phyloP scores from a whole-genome alignment of 2,329 filamentous ascomycete genomes.

The Corynespora cassiicola region DNA sequence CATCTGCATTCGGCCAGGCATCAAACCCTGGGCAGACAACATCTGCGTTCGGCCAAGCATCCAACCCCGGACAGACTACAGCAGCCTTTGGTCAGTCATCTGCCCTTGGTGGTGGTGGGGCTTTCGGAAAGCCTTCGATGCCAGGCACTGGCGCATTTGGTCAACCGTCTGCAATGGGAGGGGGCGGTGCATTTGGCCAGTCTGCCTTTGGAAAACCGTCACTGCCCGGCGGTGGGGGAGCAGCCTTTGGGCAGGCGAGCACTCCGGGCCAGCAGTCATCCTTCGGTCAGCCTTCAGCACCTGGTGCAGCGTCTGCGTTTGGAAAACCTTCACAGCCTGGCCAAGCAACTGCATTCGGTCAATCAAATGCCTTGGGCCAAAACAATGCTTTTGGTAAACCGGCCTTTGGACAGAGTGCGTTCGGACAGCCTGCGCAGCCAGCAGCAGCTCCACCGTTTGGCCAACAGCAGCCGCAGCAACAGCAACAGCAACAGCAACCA shows the following conservation, averaged over 20 bases:
- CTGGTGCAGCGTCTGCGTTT: constrained; percentile 34
- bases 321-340: constrained; percentile 39
- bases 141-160: constrained; percentile 28
- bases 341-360: constrained; percentile 40
- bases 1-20: constrained; percentile 49
- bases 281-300: constrained; percentile 50
- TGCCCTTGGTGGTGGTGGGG: constrained; percentile 23
- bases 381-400: constrained; percentile 50
- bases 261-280: constrained; percentile 23
- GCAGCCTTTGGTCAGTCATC: constrained; percentile 51
- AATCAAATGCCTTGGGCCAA: constrained; percentile 32
- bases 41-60: constrained; percentile 48
- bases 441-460: constrained; percentile 39
- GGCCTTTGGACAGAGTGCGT: constrained; percentile 44
- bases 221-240: constrained; percentile 15
- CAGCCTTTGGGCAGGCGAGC: constrained; percentile 35
- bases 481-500: constrained; percentile 16
- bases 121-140: constrained; percentile 50
- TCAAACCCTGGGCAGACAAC: constrained; percentile 32
- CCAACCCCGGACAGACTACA: constrained; percentile 26
- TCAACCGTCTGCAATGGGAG: constrained; percentile 18
- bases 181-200: constrained; percentile 26
- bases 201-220: constrained; percentile 32
- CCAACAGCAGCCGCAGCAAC: constrained; percentile 17
- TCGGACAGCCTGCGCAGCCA: constrained; percentile 53